Base-by-base conservation (phyloP, 108 stramenopile species). In the Pelagomonas calceolata region DNA sequence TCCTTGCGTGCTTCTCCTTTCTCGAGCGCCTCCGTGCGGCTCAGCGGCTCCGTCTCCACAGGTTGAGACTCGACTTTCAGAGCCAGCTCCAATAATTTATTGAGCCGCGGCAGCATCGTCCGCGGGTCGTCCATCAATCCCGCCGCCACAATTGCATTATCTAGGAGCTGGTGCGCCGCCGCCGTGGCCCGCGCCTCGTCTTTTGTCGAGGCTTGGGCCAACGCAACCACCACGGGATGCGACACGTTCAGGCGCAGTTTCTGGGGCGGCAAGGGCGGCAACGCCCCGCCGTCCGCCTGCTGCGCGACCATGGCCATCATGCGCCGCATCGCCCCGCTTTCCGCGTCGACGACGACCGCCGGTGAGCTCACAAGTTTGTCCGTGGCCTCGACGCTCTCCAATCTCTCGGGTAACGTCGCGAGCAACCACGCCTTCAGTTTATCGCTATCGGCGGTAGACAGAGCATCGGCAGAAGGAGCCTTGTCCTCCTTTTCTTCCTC, bases 251-350 rank as follows among this genome's bases (percentile, higher is more conserved):
- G 85, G 81, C 96, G 92, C 29, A 99, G 82, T 32, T 86, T 83
- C 85, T 98, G 98, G 77, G 91, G 92, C 34, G 94, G 96, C 66
- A 99, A 72, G 5, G 86, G 88, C 32, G 68, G 60, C 81, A 89
- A 89, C 35, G 70, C 67, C 64, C 81, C 84, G 45, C 81, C 44
- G 17, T 81, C 80, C 18, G 81, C 83, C 67, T 87, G 83, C n/a
- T 86, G 89, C 68, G 95, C 94, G 17, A 99, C 90, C 83, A 95
- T 88, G 65, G 92, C 81, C 96, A 98, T 97, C 95, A 99, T 96
- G 32, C 94, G 83, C 67, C 97, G 84, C 77, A 97, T 76, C 0
- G 95, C 87, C 35, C 91, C 95, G 21, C 91, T 92, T 81, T 99
- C 98, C 71, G 94, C 92, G 86, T 95, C 96, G 0, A 94, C 92